Conservation (phyloP, 2,329 filamentous ascomycete species). For the Pseudocercospora crystallina region DNA sequence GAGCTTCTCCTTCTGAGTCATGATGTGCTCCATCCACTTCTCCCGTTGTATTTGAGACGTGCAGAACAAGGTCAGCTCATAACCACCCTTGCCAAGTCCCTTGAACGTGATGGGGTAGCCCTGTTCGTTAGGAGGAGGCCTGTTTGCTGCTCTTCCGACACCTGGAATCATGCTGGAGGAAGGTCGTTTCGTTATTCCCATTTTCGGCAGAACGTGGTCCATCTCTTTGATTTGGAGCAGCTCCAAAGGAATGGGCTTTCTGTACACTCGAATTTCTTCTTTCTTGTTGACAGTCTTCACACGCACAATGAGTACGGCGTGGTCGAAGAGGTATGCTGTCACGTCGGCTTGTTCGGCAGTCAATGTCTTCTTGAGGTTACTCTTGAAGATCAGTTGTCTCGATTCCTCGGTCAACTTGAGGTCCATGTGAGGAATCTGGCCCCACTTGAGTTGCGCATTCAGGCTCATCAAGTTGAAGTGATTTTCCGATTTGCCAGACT, state of each 20-base stretch:
- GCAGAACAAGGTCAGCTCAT: constrained; percentile 86
- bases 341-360: constrained; percentile 81
- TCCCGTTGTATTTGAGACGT: constrained; percentile 81
- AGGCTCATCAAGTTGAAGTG: constrained; percentile 92
- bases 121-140: constrained; percentile 60
- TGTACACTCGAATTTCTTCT: constrained; percentile 93
- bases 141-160: constrained; percentile 51
- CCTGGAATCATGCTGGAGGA: constrained; percentile 78
- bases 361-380: constrained; percentile 85
- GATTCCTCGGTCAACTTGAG: constrained; percentile 91
- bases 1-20: constrained; percentile 82
- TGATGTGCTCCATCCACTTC: constrained; percentile 97
- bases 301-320: constrained; percentile 86
- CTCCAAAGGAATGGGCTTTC: constrained; percentile 91
- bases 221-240: constrained; percentile 92
- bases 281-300: constrained; percentile 89
- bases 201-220: constrained; percentile 86
- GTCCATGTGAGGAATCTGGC: constrained; percentile 86
- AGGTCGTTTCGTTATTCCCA: constrained; percentile 78
- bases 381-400: constrained; percentile 91
- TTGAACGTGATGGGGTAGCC: constrained; percentile 95
- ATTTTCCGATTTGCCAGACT: constrained; percentile 96
- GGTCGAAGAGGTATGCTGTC: constrained; percentile 92
- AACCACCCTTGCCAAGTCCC: constrained; percentile 92
- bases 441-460: constrained; percentile 88